Evolutionary conservation across 176 grass and related monocot genomes (phyloP).

Genomic region (Oryza nivara): DNA sequence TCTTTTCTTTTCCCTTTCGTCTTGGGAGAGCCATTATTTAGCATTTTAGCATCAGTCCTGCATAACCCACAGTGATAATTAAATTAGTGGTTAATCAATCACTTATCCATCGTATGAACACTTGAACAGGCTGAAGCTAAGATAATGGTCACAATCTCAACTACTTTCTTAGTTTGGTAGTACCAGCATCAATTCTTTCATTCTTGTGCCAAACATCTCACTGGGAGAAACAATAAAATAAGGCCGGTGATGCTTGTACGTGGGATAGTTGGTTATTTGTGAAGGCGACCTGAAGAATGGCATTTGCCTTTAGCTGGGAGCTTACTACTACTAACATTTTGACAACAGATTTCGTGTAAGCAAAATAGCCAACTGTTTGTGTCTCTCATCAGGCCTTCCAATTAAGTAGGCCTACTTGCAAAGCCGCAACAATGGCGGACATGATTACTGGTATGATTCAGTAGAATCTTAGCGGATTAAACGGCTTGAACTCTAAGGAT

Average conservation of each 20-base stretch:
- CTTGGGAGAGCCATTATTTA: neutral
- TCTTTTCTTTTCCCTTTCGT: neutral
- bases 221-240: slow-evolving; percentile 5
- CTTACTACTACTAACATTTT: neutral
- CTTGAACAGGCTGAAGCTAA: neutral
- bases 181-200: neutral
- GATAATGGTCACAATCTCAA: neutral
- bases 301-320: slow-evolving; percentile 20
- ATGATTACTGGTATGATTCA: neutral
- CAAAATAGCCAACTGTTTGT: neutral
- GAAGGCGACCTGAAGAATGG: slow-evolving; percentile 31
- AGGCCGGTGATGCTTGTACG: slow-evolving; percentile 9
- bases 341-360: neutral
- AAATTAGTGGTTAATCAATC: neutral
- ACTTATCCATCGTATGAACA: neutral
- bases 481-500: neutral
- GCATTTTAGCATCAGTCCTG: slow-evolving; percentile 16
- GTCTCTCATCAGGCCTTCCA: neutral
- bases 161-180: slow-evolving; percentile 8
- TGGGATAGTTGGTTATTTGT: slow-evolving; percentile 5
- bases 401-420: neutral
- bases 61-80: neutral
- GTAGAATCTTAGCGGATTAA: neutral
- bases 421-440: neutral
- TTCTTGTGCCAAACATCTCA: slow-evolving; percentile 6